phyloP scores from a whole-genome alignment of 331 rosid species.

The Quercus phellos region DNA sequence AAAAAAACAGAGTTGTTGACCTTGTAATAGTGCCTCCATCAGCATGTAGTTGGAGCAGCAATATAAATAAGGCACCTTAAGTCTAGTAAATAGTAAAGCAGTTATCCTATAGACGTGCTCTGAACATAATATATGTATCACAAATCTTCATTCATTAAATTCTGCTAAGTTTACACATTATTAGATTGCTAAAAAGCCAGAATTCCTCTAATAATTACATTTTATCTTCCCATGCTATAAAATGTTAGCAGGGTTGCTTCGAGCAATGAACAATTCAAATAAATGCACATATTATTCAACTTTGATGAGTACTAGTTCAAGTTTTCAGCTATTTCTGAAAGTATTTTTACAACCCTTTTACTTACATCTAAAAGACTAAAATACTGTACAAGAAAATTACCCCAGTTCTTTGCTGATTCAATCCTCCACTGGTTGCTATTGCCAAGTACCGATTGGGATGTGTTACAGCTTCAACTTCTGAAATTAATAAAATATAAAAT shows the following conservation, averaged over 20 bases:
- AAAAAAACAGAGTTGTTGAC: neutral
- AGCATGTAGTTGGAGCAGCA: neutral
- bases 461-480: constrained; percentile 61
- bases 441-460: constrained; percentile 61
- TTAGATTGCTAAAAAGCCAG: neutral
- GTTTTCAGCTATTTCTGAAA: neutral
- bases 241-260: neutral
- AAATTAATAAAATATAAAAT: constrained; percentile 8
- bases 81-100: neutral
- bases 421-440: constrained; percentile 98
- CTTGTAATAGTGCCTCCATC: neutral
- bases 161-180: neutral
- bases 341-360: neutral
- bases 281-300: neutral
- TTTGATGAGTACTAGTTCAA: neutral
- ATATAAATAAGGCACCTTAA: neutral
- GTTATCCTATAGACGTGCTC: neutral
- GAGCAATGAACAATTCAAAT: neutral
- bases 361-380: constrained; percentile 3
- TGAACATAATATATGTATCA: neutral
- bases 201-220: neutral
- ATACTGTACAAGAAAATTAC: constrained; percentile 35
- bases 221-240: neutral
- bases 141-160: neutral
- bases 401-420: constrained; percentile 99